Base-by-base conservation (phyloP, 116 monocot species). In the Iris pallida region DNA sequence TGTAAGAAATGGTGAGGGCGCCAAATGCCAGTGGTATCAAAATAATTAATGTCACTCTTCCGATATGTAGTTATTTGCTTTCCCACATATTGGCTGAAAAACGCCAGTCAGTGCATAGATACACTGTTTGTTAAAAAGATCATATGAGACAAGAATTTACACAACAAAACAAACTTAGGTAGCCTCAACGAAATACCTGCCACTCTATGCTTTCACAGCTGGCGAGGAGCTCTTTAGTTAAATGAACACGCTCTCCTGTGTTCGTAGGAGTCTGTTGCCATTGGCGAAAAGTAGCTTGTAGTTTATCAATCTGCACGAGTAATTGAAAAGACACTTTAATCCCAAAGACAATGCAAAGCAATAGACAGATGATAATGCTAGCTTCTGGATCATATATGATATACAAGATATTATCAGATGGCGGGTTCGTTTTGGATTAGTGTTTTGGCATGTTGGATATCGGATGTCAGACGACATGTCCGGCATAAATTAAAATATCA, bases 171-270 rank as follows among this genome's bases (percentile, higher is more conserved):
- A n/a, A 51, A 16, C 18, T 44, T 65, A 14, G 47, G 30, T 20
- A 53, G 48, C n/a, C 17, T 65, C 44, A 4, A 43, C 16, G 20
- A 75, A 55, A 61, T 79, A 95, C 95, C 88, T 95, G 91, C 95
- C 95, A 95, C 30, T 86, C 82, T 42, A 95, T 76, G 78, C 95
- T 95, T 71, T 91, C 95, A 72, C 88, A 91, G 62, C 76, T 91
- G 44, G 86, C 74, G 76, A 86, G 62, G 53, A 95, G 81, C 72
- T 91, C 91, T 73, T 75, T 88, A 40, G 78, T 88, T 16, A 95
- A 64, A 83, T 82, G 83, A 79, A 85, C 75, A 78, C 68, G 65
- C 65, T 95, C 91, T 71, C 82, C 88, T 8, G 75, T 88, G 59
- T 80, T 73, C 57, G 61, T 74, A 51, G 82, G 79, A 10, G 80